Evolutionary conservation across 2,329 filamentous ascomycete species (phyloP).

Genomic region (Orbilia brochopaga): DNA sequence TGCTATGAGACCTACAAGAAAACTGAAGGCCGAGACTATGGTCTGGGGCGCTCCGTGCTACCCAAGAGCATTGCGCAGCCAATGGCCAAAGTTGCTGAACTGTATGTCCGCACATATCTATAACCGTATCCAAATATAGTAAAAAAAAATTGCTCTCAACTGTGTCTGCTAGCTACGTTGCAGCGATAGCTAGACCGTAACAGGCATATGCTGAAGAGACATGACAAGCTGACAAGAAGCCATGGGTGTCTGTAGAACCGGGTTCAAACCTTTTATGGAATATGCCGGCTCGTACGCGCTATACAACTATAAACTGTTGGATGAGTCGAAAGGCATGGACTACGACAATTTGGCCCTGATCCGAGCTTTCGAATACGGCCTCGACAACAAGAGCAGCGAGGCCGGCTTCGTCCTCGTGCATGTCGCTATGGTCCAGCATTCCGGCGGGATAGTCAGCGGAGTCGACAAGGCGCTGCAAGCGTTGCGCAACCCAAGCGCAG

Average conservation of each 20-base stretch:
- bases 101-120: conserved; percentile 68
- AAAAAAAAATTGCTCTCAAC: too few species aligned
- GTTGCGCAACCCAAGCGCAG: conserved; percentile 59
- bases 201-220: not conserved
- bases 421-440: conserved; percentile 92
- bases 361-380: conserved; percentile 86
- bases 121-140: too few species aligned
- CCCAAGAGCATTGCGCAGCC: conserved; percentile 78
- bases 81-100: conserved; percentile 79
- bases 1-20: conserved; percentile 77
- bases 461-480: conserved; percentile 64
- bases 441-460: conserved; percentile 73
- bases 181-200: not conserved
- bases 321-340: conserved; percentile 65
- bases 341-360: conserved; percentile 79
- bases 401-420: conserved; percentile 96
- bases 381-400: conserved; percentile 85
- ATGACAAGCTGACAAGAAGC: too few species aligned
- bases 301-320: conserved; percentile 70
- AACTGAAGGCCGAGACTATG: conserved; percentile 62
- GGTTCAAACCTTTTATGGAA: conserved; percentile 92
- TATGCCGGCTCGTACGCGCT: conserved; percentile 74
- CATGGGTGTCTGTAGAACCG: conserved; percentile 60
- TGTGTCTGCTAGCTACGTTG: too few species aligned
- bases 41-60: conserved; percentile 66